These are phyloP conservation scores for Lanmaoa pseudosensibilis DNA, from an alignment of 768 basidiomycete species.

Conservation along the genomic window DNA sequence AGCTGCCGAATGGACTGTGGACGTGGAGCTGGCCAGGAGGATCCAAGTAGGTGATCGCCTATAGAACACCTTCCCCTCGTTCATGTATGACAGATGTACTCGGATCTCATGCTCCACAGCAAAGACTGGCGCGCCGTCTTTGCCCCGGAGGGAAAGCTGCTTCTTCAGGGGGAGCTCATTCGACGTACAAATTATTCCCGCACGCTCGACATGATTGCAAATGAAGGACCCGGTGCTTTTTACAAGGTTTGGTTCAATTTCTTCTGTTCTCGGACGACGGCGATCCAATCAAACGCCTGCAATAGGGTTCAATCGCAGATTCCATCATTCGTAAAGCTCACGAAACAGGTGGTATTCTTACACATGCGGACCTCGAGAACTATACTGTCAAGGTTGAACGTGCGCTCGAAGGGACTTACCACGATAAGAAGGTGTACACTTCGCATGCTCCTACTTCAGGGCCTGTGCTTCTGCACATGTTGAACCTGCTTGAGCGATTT, in stretches of 20 bases:
- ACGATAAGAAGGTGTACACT: conserved; percentile 78
- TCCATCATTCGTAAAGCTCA: conserved; percentile 70
- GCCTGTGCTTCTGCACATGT: conserved; percentile 85
- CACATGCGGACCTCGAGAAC: conserved; percentile 66
- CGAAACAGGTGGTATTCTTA: conserved; percentile 76
- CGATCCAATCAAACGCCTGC: conserved; percentile 14
- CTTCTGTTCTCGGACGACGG: conserved; percentile 7
- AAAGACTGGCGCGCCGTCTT: conserved; percentile 84
- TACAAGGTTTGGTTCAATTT: conserved; percentile 56
- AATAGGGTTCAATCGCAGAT: conserved; percentile 78
- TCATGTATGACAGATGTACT: conserved; percentile 38
- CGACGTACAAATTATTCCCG: conserved; percentile 70
- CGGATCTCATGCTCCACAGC: conserved; percentile 58
- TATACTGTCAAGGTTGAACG: conserved; percentile 69
- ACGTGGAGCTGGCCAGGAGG: conserved; percentile 70
- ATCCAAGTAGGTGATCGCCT: conserved; percentile 52
- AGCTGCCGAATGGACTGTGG: conserved; percentile 79
- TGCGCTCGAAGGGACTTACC: conserved; percentile 78
- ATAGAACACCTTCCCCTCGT: neutral
- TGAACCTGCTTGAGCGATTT: conserved; percentile 88
- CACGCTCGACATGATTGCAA: conserved; percentile 73
- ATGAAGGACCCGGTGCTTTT: conserved; percentile 76
- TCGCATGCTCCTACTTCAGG: conserved; percentile 85
- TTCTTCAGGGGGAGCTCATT: conserved; percentile 75
- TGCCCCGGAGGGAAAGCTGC: conserved; percentile 68